Evolutionary conservation across 2,329 filamentous ascomycete genomes (phyloP), one percentile per base, ranked within the genome.

Genomic region (Colletotrichum horii): DNA sequence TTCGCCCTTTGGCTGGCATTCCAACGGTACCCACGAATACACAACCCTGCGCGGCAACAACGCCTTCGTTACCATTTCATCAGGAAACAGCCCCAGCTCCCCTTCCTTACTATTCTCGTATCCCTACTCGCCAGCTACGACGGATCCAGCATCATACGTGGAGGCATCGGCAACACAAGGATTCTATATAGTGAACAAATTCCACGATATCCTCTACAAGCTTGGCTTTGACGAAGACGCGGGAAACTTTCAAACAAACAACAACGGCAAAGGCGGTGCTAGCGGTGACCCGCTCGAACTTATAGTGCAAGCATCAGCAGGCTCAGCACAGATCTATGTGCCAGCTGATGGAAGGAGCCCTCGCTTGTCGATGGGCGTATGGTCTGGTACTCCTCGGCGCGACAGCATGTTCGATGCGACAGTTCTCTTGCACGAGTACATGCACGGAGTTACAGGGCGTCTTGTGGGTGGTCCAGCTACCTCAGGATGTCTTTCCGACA

Each of bases 201-300:
- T 90, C 82, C 91, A 92, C 78, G 91, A 93, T 72, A 80, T 93
- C 0, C 85, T 92, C 12, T 89, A 92, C 78, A 80, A 83, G 8
- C 87, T 92, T 1, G 91, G 91, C 7, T 92, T 92, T 81, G 89
- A 84, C 43, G 91, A 92, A 81, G 81, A 78, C 1, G 90, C 91
- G 1, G 91, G 91, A 8, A 93, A 93, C 82, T 93, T 92, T 81
- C 87, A 92, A 82, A 79, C 82, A 68, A 89, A 91, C 83, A 92
- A 92, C 84, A 87, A 89, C 76, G 88, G 86, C 60, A 81, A 84
- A 55, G 90, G 90, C 5, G 91, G 91, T 22, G 58, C 77, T 6
- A 90, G 86, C 15, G 83, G 83, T 66, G 91, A 92, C 78, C 86
- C 85, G 60, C 88, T 91, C 48, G 90, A 90, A 72, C 83, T 91